These are phyloP conservation scores for Ilyonectria destructans DNA, from an alignment of 2,329 filamentous ascomycete species.

Conservation along the genomic window DNA sequence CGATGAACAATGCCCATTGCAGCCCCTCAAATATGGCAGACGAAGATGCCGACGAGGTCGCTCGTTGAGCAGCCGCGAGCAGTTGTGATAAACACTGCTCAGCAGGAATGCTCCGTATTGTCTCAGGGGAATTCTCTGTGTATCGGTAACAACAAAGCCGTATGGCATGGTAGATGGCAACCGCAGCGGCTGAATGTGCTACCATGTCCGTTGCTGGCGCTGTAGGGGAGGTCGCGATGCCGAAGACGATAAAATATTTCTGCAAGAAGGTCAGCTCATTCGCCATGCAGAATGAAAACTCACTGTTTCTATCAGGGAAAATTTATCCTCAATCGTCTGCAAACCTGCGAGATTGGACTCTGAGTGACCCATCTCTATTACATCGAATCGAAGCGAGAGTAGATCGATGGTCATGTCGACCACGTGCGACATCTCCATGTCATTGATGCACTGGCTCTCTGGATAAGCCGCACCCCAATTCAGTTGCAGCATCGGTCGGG, in stretches of 20 bases:
- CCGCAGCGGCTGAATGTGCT: not conserved
- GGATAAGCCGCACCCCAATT: conserved; percentile 14
- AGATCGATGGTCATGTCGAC: conserved; percentile 19
- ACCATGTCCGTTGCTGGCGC: not conserved
- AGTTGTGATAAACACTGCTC: not conserved
- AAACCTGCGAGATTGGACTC: not conserved
- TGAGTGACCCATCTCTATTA: not conserved
- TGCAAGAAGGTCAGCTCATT: not conserved
- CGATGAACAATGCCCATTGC: conserved; percentile 19
- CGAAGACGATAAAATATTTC: conserved; percentile 7
- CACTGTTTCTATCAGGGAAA: conserved; percentile 1
- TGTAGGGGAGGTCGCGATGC: not conserved
- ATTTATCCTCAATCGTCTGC: not conserved
- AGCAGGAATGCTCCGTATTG: not conserved
- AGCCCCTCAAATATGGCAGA: not conserved
- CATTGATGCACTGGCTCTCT: not conserved
- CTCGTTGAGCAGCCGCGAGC: conserved; percentile 3
- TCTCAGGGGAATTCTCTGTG: not conserved
- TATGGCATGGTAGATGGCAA: conserved; percentile 9
- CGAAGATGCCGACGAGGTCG: not conserved
- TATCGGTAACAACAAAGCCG: conserved; percentile 2
- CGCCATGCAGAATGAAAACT: not conserved
- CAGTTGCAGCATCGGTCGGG: conserved; percentile 5
- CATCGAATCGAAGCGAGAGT: conserved; percentile 3
- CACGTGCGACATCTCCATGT: conserved; percentile 3